These are phyloP conservation scores for Acacia confusa DNA, from an alignment of 306 rosid species.

Conservation along the genomic window DNA sequence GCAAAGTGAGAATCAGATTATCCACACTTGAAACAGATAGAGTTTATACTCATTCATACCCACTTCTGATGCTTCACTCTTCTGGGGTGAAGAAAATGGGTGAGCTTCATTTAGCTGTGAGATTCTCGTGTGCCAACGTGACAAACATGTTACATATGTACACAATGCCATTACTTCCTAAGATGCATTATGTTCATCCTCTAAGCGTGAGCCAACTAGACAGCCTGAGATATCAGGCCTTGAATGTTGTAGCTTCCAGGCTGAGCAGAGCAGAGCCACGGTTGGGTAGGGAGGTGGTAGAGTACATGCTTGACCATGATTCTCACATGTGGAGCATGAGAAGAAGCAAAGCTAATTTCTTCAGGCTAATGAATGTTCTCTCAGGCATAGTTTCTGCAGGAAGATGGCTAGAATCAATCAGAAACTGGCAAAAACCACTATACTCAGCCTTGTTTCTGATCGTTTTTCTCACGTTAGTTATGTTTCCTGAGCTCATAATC, in stretches of 20 bases:
- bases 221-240: conserved; percentile 50
- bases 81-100: conserved; percentile 68
- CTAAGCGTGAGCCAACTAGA: conserved; percentile 56
- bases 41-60: conserved; percentile 65
- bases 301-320: conserved; percentile 64
- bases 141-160: conserved; percentile 53
- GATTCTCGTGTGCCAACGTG: conserved; percentile 57
- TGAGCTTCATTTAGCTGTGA: conserved; percentile 61
- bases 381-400: conserved; percentile 45
- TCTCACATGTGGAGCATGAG: conserved; percentile 62
- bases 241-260: conserved; percentile 52
- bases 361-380: conserved; percentile 52
- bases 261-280: conserved; percentile 61
- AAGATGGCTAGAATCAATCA: conserved; percentile 45
- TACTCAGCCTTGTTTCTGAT: conserved; percentile 39
- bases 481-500: conserved; percentile 46
- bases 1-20: conserved; percentile 58
- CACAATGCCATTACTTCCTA: conserved; percentile 56
- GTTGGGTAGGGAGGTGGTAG: conserved; percentile 57
- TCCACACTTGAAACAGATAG: conserved; percentile 59
- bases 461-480: conserved; percentile 41
- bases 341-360: conserved; percentile 61
- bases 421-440: conserved; percentile 53
- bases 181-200: conserved; percentile 59
- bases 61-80: conserved; percentile 55